Evolutionary conservation across 2,329 filamentous ascomycete species (phyloP).

Genomic region (Fusarium caatingaense): DNA sequence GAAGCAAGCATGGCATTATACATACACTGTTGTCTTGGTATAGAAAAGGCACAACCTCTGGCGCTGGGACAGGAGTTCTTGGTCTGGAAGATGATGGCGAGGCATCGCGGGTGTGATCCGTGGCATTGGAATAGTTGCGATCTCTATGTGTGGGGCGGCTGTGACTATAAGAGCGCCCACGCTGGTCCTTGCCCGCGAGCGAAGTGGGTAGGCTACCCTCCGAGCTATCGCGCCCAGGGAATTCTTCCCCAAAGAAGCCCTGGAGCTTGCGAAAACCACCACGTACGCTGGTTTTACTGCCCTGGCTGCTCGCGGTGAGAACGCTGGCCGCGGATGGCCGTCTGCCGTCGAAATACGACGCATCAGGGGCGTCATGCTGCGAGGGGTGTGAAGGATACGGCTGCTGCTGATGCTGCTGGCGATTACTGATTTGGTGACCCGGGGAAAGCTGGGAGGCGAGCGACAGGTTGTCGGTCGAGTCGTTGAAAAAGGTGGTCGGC

Average conservation of each 20-base stretch:
- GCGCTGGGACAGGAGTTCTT: conserved; percentile 85
- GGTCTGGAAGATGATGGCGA: conserved; percentile 83
- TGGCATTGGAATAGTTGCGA: conserved; percentile 83
- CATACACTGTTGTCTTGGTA: conserved; percentile 84
- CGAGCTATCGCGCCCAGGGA: conserved; percentile 77
- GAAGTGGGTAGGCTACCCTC: conserved; percentile 72
- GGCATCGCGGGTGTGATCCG: conserved; percentile 76
- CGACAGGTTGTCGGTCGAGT: conserved; percentile 77
- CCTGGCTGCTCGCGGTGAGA: conserved; percentile 81
- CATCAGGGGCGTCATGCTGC: conserved; percentile 69
- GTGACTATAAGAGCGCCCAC: conserved; percentile 72
- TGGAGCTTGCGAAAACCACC: conserved; percentile 85
- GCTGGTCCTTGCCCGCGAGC: conserved; percentile 66
- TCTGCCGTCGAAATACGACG: conserved; percentile 76
- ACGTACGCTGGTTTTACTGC: conserved; percentile 78
- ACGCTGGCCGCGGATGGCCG: conserved; percentile 90
- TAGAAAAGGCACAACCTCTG: conserved; percentile 96
- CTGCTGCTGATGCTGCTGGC: conserved; percentile 53
- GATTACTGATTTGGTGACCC: conserved; percentile 63
- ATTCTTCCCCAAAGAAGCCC: conserved; percentile 93
- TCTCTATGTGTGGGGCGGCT: conserved; percentile 70
- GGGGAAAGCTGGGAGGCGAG: conserved; percentile 75
- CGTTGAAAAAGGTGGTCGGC: conserved; percentile 75
- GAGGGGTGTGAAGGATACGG: conserved; percentile 19
- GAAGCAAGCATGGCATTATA: conserved; percentile 46